These are phyloP conservation scores for Alternaria tenuissima DNA, from an alignment of 2,329 filamentous ascomycete genomes.

Conservation along the genomic window DNA sequence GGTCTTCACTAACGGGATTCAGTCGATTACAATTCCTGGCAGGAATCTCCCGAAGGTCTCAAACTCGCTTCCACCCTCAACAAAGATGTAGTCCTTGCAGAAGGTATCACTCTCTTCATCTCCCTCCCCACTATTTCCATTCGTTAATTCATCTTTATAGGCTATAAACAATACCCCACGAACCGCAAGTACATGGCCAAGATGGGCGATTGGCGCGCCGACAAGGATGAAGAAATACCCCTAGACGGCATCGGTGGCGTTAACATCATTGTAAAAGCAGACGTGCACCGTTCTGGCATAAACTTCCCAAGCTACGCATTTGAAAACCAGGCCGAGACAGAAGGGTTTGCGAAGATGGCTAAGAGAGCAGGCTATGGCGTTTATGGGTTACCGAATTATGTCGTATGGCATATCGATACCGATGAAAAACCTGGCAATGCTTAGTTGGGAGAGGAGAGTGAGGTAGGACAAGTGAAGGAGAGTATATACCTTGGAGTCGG, in stretches of 20 bases:
- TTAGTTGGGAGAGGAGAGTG: slow-evolving; percentile 5
- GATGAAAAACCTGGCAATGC: slow-evolving; percentile 89
- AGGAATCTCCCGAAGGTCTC: slow-evolving; percentile 86
- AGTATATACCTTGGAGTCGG: slow-evolving; percentile 17
- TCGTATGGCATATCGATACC: slow-evolving; percentile 98
- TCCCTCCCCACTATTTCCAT: background rate
- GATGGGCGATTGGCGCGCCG: slow-evolving; percentile 90
- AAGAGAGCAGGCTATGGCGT: slow-evolving; percentile 94
- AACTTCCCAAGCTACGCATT: slow-evolving; percentile 98
- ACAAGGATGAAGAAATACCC: slow-evolving; percentile 91
- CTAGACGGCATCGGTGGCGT: slow-evolving; percentile 97
- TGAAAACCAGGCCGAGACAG: slow-evolving; percentile 98
- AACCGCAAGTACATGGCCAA: slow-evolving; percentile 87
- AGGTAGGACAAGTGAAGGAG: background rate
- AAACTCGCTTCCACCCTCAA: slow-evolving; percentile 76
- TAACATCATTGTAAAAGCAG: slow-evolving; percentile 96
- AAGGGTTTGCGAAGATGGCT: slow-evolving; percentile 99
- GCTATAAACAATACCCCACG: slow-evolving; percentile 93
- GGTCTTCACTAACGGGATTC: slow-evolving; percentile 5
- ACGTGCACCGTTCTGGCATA: slow-evolving; percentile 95
- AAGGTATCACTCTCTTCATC: slow-evolving; percentile 66
- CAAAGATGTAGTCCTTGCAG: slow-evolving; percentile 84
- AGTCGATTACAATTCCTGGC: slow-evolving; percentile 99
- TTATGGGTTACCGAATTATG: slow-evolving; percentile 91
- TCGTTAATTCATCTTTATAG: slow-evolving; percentile 53